Base-by-base conservation (phyloP, 2,329 filamentous ascomycete species). In the Simplicillium aogashimaense region DNA sequence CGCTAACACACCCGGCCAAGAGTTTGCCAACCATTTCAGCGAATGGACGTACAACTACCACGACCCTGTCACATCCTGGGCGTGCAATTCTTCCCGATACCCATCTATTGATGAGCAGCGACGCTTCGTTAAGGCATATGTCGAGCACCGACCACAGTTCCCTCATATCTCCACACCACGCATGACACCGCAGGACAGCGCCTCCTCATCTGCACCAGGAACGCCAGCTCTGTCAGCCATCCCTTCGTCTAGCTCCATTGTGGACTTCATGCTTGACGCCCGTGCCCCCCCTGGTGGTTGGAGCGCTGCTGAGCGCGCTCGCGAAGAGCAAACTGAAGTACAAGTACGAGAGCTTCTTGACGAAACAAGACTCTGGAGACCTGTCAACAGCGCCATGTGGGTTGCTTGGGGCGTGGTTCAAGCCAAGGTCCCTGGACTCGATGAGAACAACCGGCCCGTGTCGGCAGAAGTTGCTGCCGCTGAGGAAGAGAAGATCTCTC, bases 1-100 rank as follows among this genome's bases (percentile, higher is more conserved):
- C 3, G 88, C 90, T 42, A 98, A 97, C 57, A 72, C 81, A 1
- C 80, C 79, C 0, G 92, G 88, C 2, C 70, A 87, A 13, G 92
- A 98, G 60, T 97, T 98, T 57, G 92, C 88, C 43, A 98, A 98
- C 59, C 92, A 98, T 62, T 98, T 98, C 62, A 85, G 86, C 1
- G 92, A 98, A 63, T 98, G 92, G 92, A 85, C 86, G 51, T 97
- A 97, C 70, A 90, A 98, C 63, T 98, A 98, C 62, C 89, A 95
- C 57, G 81, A 92, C 55, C 61, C 76, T 3, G 65, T 68, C 20
- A 64, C 63, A 28, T 68, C 86, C 1, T 78, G 77, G 65, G 76
- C 70, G 18, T 90, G 86, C 69, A 78, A 82, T 52, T 74, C 74
- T 5, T 64, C 66, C 39, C 61, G 66, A 39, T 98, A 95, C 60